Evolutionary conservation across 2,329 filamentous ascomycete species (phyloP), one percentile per base, ranked within the genome.

Genomic region (Claviceps cyperi): DNA sequence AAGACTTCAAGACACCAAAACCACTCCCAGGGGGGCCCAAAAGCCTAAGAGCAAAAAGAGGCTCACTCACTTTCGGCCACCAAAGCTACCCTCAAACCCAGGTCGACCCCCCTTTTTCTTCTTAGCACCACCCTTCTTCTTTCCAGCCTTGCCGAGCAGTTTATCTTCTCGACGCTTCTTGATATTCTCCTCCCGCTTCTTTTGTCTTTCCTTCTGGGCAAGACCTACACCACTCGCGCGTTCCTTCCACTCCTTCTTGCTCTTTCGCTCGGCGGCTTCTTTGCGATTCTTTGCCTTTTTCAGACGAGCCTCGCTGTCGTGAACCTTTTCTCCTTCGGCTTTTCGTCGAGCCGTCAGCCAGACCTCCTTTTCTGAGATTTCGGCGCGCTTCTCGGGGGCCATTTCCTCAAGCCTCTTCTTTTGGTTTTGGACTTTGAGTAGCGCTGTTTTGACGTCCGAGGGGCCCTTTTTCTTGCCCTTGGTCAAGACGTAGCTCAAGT

Each of bases 281-380:
- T 95, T 94, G 57, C 91, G 82, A 76, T 96, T 96, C 57, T 97
- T 73, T 0, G 90, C 86, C 74, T 95, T 96, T 75, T 95, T 96
- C 28, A 98, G 75, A 51, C 95, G 69, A 44, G 78, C 80, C 55
- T 88, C 87, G 64, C 95, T 88, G 61, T 97, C 89, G 53, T 81
- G 81, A 36, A 96, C 83, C 63, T 87, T 86, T 62, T 95, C 90
- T 46, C 92, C 92, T 64, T 94, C 86, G 1, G 84, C 88, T 22
- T 85, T 81, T 67, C 88, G 87, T 67, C 91, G 84, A 2, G 92
- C 92, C 46, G 86, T 91, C 52, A 96, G 74, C 92, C 92, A 98
- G 51, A 83, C 73, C 60, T 98, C 91, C 72, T 97, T 97, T 67
- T 96, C 87, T 53, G 89, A 81, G 43, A 97, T 83, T 52, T 94